A percentile compares a stretch with the other conserved stretches of the same genome.
These are phyloP conservation scores for Fraxinus americana DNA, from an alignment of 257 asterid genomes.

Conservation along the genomic window DNA sequence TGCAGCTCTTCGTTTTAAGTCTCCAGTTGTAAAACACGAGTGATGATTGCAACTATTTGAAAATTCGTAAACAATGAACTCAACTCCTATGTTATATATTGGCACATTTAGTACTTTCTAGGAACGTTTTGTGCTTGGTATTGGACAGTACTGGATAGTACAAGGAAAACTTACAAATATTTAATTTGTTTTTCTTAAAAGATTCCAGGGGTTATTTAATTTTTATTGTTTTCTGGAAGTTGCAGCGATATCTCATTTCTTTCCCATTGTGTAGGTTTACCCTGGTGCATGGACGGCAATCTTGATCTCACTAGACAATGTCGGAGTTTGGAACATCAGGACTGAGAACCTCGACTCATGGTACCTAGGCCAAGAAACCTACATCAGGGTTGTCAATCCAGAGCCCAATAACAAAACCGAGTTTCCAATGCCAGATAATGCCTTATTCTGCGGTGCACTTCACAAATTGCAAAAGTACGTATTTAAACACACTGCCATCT, in stretches of 20 bases:
- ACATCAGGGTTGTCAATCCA: constrained; percentile 67
- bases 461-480: constrained; percentile 68
- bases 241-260: not conserved
- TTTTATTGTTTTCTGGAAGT: not conserved
- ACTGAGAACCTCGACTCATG: constrained; percentile 93
- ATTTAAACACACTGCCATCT: not conserved
- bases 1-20: no score
- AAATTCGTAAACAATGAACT: no score
- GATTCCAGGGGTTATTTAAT: not conserved
- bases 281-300: constrained; percentile 98
- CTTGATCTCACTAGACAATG: constrained; percentile 79
- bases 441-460: constrained; percentile 82
- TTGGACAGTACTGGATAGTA: no score
- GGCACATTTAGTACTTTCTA: no score
- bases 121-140: not conserved
- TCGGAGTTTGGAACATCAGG: constrained; percentile 91
- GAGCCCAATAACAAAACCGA: constrained; percentile 90
- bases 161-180: no score
- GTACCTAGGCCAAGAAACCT: constrained; percentile 97
- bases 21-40: no score
- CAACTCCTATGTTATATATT: no score
- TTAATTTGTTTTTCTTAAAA: no score
- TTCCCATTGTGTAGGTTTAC: constrained; percentile 52
- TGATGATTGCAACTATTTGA: no score
- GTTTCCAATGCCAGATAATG: constrained; percentile 82